phyloP scores from a whole-genome alignment of 768 basidiomycete genomes.

The Boletus subcaerulescens region DNA sequence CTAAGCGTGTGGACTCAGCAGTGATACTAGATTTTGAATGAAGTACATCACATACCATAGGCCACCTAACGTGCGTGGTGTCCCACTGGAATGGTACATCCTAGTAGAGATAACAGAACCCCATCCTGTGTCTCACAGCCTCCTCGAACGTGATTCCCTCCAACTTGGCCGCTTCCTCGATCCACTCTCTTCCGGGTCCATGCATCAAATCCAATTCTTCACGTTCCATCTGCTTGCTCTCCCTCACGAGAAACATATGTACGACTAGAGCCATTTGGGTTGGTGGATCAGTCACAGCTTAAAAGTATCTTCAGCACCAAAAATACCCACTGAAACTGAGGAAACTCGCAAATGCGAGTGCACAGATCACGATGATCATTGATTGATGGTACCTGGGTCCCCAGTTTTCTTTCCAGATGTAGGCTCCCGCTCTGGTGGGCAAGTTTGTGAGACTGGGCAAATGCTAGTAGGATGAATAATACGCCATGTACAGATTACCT shows the following conservation, averaged over 20 bases:
- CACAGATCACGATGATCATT: conserved; percentile 49
- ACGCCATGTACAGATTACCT: neutral
- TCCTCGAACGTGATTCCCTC: neutral
- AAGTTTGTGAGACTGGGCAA: no score
- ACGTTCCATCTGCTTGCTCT: neutral
- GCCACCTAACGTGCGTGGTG: no score
- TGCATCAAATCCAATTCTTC: neutral
- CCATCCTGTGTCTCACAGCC: neutral
- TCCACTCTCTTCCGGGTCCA: no score
- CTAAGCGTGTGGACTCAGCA: no score
- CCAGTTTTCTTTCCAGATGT: conserved; percentile 59
- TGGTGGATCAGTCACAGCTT: no score
- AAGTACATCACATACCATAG: no score
- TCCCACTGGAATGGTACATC: no score
- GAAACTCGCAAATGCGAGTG: conserved; percentile 28
- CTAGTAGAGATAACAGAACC: neutral
- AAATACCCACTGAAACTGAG: conserved; percentile 32
- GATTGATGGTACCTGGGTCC: conserved; percentile 60
- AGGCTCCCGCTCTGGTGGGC: conserved; percentile 50
- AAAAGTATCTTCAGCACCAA: no score
- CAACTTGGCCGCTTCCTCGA: neutral
- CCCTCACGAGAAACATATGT: neutral
- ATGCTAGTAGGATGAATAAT: no score
- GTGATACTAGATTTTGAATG: no score
- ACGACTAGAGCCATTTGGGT: neutral